Base-by-base conservation (phyloP, 768 basidiomycete species). In the Sarcodon sp. region DNA sequence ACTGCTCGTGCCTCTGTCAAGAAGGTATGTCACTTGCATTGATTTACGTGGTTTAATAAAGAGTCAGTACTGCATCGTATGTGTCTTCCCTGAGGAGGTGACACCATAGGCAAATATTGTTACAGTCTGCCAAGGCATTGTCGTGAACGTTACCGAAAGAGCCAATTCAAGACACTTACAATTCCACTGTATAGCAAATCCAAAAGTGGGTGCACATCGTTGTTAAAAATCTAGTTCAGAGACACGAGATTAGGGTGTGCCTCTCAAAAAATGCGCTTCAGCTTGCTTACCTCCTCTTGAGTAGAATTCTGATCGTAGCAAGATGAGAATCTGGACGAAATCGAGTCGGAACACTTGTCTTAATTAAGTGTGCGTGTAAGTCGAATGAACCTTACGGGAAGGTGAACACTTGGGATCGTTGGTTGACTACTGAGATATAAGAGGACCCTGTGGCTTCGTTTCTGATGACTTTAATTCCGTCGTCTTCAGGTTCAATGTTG, bases 71-170 rank as follows among this genome's bases (percentile, higher is more conserved):
- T 92, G 89, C 87, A 94, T 93, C 0, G 91, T 94, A 61, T 90
- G 79, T 0, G 89, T 93, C 69, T 91, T 92, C 13, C 89, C 90
- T 5, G 85, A 88, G 1, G 87, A 89, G 8, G 88, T 92, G 10
- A 91, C 88, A 6, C 90, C 90, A 63, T 92, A 92, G 1, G 87
- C 86, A 53, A 92, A 91, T 12, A 92, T 79, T 8, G 88, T 91
- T 3, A 88, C 80, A 0, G 83, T 89, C 85, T 88, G 33, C 10
- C 32, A 31, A 5, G 48, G 15, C 13, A 12, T 31, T 27, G 35
- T 21, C 32, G 32, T 36, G 34, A 13, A 11, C 13, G 6, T 34
- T 11, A n/a, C n/a, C 43, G 16, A 34, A 33, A 12, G 12, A 31
- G 44, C 21, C 33, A 21, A 32, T n/a, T 12, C 39, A 31, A 37